Evolutionary conservation across 2,329 filamentous ascomycete species (phyloP).

Genomic region (Neonectria faginata): DNA sequence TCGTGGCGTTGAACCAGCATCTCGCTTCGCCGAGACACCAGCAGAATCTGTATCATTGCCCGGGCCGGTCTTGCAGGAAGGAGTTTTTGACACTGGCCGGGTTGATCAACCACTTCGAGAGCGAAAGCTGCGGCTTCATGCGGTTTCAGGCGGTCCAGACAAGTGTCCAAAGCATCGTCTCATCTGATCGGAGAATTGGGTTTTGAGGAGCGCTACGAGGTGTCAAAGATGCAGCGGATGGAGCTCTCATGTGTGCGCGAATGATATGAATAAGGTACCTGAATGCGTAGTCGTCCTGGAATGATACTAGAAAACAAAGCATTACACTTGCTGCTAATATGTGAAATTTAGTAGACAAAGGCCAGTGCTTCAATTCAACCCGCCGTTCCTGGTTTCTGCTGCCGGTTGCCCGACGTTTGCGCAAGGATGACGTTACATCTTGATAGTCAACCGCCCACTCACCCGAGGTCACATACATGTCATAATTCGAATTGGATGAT

Average conservation of each 20-base stretch:
- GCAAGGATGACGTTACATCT: not conserved
- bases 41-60: constrained; percentile 56
- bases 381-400: not conserved
- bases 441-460: not conserved
- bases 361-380: not conserved
- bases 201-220: constrained; percentile 12
- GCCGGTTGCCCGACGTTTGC: not conserved
- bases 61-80: constrained; percentile 47
- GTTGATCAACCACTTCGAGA: constrained; percentile 58
- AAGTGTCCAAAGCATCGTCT: constrained; percentile 40
- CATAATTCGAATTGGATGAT: constrained; percentile 1
- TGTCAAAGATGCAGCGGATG: not conserved
- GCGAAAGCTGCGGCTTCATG: constrained; percentile 55
- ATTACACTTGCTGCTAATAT: not conserved
- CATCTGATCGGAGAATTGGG: constrained; percentile 24
- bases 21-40: constrained; percentile 61
- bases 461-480: not conserved
- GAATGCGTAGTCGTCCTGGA: not conserved
- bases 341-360: not conserved
- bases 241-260: not conserved
- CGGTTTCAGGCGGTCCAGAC: constrained; percentile 53
- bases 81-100: constrained; percentile 56
- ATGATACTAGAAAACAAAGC: not conserved
- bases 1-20: constrained; percentile 61
- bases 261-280: not conserved